Evolutionary conservation across 768 basidiomycete genomes (phyloP), one percentile per base, ranked within the genome.

Genomic region (Omphalotus guepiniiformis): DNA sequence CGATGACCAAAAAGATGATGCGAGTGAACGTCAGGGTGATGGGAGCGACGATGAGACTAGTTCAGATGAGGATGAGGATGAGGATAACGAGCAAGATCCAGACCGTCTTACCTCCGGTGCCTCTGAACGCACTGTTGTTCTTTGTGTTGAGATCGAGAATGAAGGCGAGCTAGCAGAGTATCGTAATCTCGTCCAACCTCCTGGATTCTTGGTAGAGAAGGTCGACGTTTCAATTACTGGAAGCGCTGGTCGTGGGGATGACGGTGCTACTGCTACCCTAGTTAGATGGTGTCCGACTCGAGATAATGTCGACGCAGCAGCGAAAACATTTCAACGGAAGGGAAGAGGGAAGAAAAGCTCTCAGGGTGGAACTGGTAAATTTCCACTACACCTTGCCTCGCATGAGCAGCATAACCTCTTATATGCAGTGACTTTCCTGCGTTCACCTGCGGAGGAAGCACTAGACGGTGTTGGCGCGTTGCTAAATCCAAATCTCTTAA

Each of bases 121-220:
- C 53, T 88, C 86, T 42, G 91, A 94, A 62, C 76, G 84, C 39
- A 90, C 89, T 0, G 82, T 94, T 19, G 83, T 94, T 4, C 78
- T 96, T n/a, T 93, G 88, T 50, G 83, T 96, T 4, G 93, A 96
- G 57, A 73, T 96, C 36, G 91, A 93, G 64, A 92, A 93, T 57
- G 76, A 83, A 1, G 82, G 83, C 12, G 85, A 85, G 15, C 72
- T 78, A 2, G 76, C 76, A 3, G 59, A n/a, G 30, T 32, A 32
- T 32, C 9, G 30, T 32, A 28, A 23, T 4, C 39, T 47, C 9
- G 30, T 39, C 21, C 25, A 36, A 46, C 22, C 44, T n/a, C 27
- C 83, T 39, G 82, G 83, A 1, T 94, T 93, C 59, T 71, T 80
- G 45, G 78, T 96, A 1, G 86, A 92, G 58, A 77, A 70, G 39